Conservation (phyloP, 306 rosid genomes). For the Aeschynomene evenia region DNA sequence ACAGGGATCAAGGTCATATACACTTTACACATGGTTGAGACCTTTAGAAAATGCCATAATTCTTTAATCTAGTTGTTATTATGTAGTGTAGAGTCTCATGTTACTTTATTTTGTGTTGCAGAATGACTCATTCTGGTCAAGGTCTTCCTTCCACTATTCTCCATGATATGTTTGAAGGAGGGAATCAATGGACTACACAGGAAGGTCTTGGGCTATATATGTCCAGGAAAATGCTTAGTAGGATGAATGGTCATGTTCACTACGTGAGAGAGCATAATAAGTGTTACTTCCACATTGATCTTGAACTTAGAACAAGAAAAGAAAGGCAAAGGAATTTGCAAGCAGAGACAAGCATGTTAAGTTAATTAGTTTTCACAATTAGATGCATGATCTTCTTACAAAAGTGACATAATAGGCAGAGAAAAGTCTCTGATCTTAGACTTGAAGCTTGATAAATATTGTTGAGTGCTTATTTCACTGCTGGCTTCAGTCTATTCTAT, state of each 20-base stretch:
- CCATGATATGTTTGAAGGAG: slow-evolving; percentile 64
- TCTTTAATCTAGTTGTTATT: slow-evolving; percentile 1
- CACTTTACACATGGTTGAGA: not conserved
- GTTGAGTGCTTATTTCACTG: not conserved
- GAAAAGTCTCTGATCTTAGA: slow-evolving; percentile 12
- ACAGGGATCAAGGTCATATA: too few species aligned
- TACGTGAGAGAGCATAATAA: slow-evolving; percentile 59
- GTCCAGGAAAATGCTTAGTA: slow-evolving; percentile 68
- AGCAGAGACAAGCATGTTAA: slow-evolving; percentile 32
- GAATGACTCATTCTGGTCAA: slow-evolving; percentile 72
- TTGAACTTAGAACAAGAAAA: slow-evolving; percentile 52
- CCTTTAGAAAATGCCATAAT: not conserved
- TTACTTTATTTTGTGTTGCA: slow-evolving; percentile 36
- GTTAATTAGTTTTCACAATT: slow-evolving; percentile 16
- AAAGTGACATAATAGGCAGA: slow-evolving; percentile 6
- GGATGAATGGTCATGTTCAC: slow-evolving; percentile 64
- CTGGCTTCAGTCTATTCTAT: not conserved
- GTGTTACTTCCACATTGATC: slow-evolving; percentile 65
- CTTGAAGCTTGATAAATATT: slow-evolving; percentile 17
- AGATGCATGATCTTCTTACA: not conserved
- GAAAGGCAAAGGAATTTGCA: slow-evolving; percentile 32
- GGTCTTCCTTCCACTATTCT: slow-evolving; percentile 61
- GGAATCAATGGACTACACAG: slow-evolving; percentile 55
- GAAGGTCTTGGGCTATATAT: slow-evolving; percentile 69
- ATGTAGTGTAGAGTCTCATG: not conserved